Conservation (phyloP, 768 basidiomycete genomes). For the Trametes gibbosa region DNA sequence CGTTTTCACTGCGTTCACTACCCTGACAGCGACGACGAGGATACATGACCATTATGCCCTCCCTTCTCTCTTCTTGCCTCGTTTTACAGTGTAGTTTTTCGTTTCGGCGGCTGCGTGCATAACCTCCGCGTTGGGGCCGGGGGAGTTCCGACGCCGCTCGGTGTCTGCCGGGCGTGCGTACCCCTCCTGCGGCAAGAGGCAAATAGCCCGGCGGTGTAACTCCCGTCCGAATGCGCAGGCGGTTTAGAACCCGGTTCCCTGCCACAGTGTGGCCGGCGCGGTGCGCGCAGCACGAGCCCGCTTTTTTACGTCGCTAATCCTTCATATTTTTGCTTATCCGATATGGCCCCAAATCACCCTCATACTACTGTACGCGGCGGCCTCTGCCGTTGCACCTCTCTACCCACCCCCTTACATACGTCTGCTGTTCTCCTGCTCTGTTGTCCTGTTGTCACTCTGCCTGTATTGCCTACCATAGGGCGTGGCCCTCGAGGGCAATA, state of each 20-base stretch:
- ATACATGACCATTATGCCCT: too few relatives aligned
- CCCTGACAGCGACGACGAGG: too few relatives aligned
- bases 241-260: conserved; percentile 4
- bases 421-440: neutral
- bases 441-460: neutral
- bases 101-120: neutral
- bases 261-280: neutral
- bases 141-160: neutral
- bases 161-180: neutral
- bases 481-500: conserved; percentile 1
- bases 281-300: neutral
- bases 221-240: neutral
- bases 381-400: neutral
- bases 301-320: neutral
- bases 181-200: conserved; percentile 9
- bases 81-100: too few relatives aligned
- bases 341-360: neutral
- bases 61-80: too few relatives aligned
- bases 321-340: neutral
- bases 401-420: neutral
- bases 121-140: neutral
- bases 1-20: too few relatives aligned
- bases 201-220: neutral
- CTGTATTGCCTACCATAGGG: conserved; percentile 10
- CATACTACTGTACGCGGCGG: neutral